Evolutionary conservation across 2,329 filamentous ascomycete species (phyloP), one percentile per base, ranked within the genome.

Genomic region (Xylariomycetidae sp.): DNA sequence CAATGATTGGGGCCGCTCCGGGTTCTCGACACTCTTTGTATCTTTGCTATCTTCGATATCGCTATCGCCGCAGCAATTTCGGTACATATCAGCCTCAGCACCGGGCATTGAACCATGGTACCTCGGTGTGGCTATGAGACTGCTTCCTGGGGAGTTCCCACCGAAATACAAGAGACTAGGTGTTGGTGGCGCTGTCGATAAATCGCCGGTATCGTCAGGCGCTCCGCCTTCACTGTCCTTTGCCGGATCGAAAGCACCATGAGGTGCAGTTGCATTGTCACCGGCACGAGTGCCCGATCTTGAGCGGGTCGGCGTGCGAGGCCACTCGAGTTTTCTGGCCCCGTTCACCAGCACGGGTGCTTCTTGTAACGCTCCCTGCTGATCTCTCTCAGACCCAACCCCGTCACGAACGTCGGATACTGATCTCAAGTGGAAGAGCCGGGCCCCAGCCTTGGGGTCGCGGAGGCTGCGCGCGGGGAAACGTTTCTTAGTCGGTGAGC

Each of bases 111-210:
- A 23, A 23, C 43, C 44, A 23, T 48, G 38, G 4, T 35, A 29
- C 35, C 44, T 53, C n/a, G 53, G 53, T 2, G 51, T 57, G 12
- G 49, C 38, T 23, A 57, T 16, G n/a, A 52, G 15, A 32, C 49
- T 55, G 32, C 52, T 56, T 6, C 42, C 40, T 24, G 49, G 43
- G 9, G 54, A 56, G 14, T 45, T 43, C 23, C 44, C 46, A 16
- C 36, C 41, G 3, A 47, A 45, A 16, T 34, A 50, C n/a, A 50
- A 40, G 5, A 57, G 33, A 17, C 53, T 54, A 4, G 54, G 53
- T 4, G 54, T 53, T 14, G 45, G 47, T 12, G 53, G 52, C 34
- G 37, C 34, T 36, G 38, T 46, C 22, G 45, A 46, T n/a, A 43
- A 39, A 9, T 36, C 35, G 19, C 43, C 44, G n/a, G 36, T 33